Evolutionary conservation across 2,329 filamentous ascomycete species (phyloP).

Genomic region (Alternaria tenuissima): DNA sequence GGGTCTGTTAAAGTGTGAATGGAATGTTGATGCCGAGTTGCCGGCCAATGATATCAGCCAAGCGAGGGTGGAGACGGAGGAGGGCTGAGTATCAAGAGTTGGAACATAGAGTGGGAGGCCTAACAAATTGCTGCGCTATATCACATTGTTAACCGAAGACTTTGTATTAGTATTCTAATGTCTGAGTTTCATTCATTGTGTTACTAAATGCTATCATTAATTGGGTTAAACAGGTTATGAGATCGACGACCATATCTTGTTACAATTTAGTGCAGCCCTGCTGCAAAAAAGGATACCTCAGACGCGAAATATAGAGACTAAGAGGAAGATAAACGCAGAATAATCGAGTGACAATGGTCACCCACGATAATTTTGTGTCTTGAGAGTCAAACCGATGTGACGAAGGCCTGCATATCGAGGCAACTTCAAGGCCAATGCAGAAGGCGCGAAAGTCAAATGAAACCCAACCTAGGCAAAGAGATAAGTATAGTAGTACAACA

Average conservation of each 20-base stretch:
- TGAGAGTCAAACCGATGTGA: neutral
- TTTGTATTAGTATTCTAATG: neutral
- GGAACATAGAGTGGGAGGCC: neutral
- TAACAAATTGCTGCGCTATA: neutral
- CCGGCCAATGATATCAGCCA: slow-evolving; percentile 24
- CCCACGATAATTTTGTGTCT: neutral
- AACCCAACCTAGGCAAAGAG: neutral
- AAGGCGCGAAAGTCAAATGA: neutral
- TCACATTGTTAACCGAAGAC: neutral
- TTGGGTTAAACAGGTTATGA: neutral
- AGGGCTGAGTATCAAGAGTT: neutral
- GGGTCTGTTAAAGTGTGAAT: neutral
- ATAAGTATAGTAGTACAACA: slow-evolving; percentile 9
- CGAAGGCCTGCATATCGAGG: neutral
- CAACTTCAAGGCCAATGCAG: slow-evolving; percentile 2
- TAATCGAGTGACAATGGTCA: neutral
- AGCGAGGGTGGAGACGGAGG: slow-evolving; percentile 5
- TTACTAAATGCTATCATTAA: neutral
- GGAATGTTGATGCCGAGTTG: slow-evolving; percentile 13
- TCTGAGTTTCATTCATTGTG: neutral
- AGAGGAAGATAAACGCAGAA: neutral
- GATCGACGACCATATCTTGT: neutral
- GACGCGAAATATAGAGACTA: neutral
- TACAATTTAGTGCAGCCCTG: neutral
- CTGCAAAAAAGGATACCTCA: neutral